Evolutionary conservation across 2,329 filamentous ascomycete species (phyloP), one percentile per base, ranked within the genome.

Genomic region (Diplodia scrobiculata): DNA sequence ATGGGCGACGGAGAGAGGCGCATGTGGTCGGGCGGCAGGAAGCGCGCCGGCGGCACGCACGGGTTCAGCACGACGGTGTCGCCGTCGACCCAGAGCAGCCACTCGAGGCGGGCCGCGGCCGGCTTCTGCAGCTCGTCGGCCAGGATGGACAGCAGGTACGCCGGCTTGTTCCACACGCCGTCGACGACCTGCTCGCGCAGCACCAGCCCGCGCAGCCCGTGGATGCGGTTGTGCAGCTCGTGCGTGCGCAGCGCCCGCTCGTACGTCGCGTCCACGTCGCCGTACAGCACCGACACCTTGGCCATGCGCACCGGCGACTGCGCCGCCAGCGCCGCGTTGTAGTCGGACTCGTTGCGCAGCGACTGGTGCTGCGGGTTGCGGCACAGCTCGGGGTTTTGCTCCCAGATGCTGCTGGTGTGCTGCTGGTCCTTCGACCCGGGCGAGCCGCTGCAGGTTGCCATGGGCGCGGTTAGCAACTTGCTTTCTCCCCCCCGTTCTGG

Each of bases 131-230:
- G 48, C 13, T 63, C 59, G 29, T 38, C 48, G 17, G 10, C 2
- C n/a, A 63, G 45, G 19, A 51, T 5, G 5, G 47, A 51, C 0
- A 63, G 47, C 29, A 63, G 19, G 59, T 51, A 52, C 0, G 47
- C 32, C 1, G 45, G 59, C 34, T 63, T 63, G 59, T 50, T 63
- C 47, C 59, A 51, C n/a, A 52, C 47, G 29, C 47, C 47, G 55
- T 47, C 38, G 55, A 60, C 9, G 38, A 60, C 25, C 29, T 38
- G 19, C 11, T 36, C 21, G 59, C 48, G 59, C 32, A 79, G 69
- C 1, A 78, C 71, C 48, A 73, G 66, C 69, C 75, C 73, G n/a
- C 71, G 71, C 48, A 79, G 78, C 2, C 74, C 74, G 69, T 77
- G 74, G 50, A 72, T 67, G 32, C 71, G 63, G 27, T 75, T 75